Evolutionary conservation across 2,329 filamentous ascomycete genomes (phyloP), one percentile per base, ranked within the genome.

Genomic region (Ampelomyces quisqualis): DNA sequence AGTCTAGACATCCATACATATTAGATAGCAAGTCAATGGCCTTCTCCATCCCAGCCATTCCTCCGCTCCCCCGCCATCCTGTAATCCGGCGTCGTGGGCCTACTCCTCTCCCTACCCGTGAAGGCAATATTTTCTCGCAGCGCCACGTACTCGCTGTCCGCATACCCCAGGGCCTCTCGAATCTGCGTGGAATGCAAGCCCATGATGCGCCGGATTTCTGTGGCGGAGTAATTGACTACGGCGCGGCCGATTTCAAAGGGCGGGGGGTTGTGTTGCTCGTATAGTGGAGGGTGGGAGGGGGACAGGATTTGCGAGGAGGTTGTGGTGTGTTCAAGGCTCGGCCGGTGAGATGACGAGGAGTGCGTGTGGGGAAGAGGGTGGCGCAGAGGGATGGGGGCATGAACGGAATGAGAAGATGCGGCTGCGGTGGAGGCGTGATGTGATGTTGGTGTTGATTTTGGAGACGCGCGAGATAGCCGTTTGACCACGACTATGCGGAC

Each of bases 111-210:
- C 2, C 62, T 31, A 1, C 57, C 65, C 38, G 86, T 84, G 54
- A 95, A 82, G 30, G 88, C 89, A 48, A 96, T 84, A 57, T 95
- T 91, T 67, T 95, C 89, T 49, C 90, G 77, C 60, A 93, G 76
- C 7, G 90, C 90, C 27, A 97, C 86, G 70, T 97, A 96, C 70
- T 97, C 90, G 60, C 86, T 94, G 65, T 96, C 90, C 14, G 89
- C 88, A 70, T 96, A 98, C 3, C 91, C 93, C 21, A 98, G 72
- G 30, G 93, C 73, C 7, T 78, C 77, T 33, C 83, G 77, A 49
- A 98, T 96, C 64, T 95, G 86, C 5, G 77, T 80, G 62, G 90
- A 95, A 64, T 86, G 82, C 51, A 86, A 76, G 1, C 93, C 93
- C 71, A 86, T 89, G 63, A 98, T 95, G 35, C 86, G 76, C 42